A percentile compares a stretch with the other conserved stretches of the same genome.
Conservation (phyloP, 179 eudicot genomes). For the Patellifolia procumbens region DNA sequence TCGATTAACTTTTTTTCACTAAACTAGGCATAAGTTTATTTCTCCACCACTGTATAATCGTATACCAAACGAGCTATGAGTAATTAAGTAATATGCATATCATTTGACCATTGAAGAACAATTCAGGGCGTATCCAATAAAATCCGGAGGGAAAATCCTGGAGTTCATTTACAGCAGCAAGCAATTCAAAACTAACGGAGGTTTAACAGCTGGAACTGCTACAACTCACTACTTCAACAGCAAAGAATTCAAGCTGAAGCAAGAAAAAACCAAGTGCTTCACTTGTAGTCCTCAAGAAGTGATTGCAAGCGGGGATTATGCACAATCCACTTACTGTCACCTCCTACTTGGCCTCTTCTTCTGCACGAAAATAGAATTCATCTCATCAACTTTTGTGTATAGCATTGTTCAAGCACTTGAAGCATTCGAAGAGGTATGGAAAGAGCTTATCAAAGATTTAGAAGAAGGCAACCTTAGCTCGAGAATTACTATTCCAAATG, state of each 20-base stretch:
- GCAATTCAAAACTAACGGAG: conserved; percentile 62
- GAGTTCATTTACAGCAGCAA: conserved; percentile 79
- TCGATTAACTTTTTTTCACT: no score
- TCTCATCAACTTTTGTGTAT: conserved; percentile 65
- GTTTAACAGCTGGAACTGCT: conserved; percentile 64
- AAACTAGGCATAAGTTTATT: no score
- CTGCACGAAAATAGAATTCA: conserved; percentile 49
- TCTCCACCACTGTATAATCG: no score
- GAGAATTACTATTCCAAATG: conserved; percentile 40
- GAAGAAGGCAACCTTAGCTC: conserved; percentile 48
- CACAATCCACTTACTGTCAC: conserved; percentile 72
- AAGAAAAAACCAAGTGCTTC: conserved; percentile 49
- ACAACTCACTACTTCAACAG: conserved; percentile 70
- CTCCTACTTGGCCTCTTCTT: conserved; percentile 66
- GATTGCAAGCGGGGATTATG: conserved; percentile 62
- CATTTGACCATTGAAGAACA: not conserved
- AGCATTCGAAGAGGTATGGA: conserved; percentile 58
- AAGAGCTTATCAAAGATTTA: conserved; percentile 51
- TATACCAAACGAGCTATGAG: no score
- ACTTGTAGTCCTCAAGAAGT: conserved; percentile 70
- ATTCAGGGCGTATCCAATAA: conserved; percentile 60
- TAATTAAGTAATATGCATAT: no score
- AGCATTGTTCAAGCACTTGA: conserved; percentile 60
- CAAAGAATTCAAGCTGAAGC: conserved; percentile 61
- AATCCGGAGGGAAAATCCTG: conserved; percentile 53